phyloP scores from a whole-genome alignment of 352 stramenopile genomes.

The Phytophthora megakarya region DNA sequence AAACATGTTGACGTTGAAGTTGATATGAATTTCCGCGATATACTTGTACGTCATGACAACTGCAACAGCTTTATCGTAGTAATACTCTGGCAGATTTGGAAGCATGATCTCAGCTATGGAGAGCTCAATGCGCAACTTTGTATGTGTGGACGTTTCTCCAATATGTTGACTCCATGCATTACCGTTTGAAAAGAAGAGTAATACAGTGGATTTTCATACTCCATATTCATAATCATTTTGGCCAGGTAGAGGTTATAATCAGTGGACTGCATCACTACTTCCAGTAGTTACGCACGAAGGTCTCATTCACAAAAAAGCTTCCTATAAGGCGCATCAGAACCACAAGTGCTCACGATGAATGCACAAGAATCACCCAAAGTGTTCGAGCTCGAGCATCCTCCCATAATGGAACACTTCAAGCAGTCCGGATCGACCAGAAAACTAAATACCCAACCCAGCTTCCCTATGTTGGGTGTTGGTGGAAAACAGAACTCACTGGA shows the following conservation, averaged over 20 bases:
- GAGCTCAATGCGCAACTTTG: no score
- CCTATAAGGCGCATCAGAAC: background rate
- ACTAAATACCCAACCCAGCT: conserved; percentile 25
- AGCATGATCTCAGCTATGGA: no score
- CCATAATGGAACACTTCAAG: conserved; percentile 30
- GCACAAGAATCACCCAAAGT: conserved; percentile 9
- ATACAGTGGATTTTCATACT: conserved; percentile 8
- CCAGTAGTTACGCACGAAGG: background rate
- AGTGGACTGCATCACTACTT: background rate
- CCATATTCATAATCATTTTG: conserved; percentile 20
- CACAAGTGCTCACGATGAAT: background rate
- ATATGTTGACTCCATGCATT: background rate
- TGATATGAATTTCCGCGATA: no score
- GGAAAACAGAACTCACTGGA: conserved; percentile 24
- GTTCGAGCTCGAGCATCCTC: conserved; percentile 4
- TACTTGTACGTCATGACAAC: no score
- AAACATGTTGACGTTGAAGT: no score
- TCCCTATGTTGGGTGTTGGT: conserved; percentile 17
- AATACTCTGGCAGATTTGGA: no score
- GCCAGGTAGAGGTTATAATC: conserved; percentile 1
- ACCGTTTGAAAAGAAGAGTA: background rate
- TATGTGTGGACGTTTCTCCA: background rate
- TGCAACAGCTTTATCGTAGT: no score
- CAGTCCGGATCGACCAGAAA: conserved; percentile 23
- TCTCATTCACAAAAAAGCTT: conserved; percentile 14